Evolutionary conservation across 2,329 filamentous ascomycete genomes (phyloP).

Genomic region (Ophiocordyceps camponoti-rufipedis): DNA sequence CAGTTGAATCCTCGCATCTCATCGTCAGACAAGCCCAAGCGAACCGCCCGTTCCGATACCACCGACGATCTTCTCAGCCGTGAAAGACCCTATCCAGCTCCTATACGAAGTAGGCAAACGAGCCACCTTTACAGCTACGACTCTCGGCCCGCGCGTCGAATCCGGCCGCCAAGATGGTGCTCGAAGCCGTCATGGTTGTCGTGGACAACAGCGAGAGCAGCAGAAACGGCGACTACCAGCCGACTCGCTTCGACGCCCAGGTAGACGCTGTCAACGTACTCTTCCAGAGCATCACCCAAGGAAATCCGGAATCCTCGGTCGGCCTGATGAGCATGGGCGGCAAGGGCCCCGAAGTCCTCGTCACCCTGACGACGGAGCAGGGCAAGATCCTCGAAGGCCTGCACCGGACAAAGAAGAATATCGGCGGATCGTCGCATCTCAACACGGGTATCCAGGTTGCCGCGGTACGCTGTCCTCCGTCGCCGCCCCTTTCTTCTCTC

Average conservation of each 20-base stretch:
- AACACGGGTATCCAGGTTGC: slow-evolving; percentile 92
- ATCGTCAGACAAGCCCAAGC: no score
- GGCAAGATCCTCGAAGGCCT: slow-evolving; percentile 88
- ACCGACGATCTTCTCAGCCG: no score
- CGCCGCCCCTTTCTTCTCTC: no score
- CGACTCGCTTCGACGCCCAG: slow-evolving; percentile 91
- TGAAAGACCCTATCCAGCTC: no score
- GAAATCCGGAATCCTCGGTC: slow-evolving; percentile 91
- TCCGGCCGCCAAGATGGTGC: slow-evolving; percentile 51
- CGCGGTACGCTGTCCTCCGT: slow-evolving; percentile 39
- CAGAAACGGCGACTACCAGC: slow-evolving; percentile 84
- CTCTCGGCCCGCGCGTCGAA: background rate
- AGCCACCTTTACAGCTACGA: background rate
- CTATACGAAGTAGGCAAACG: no score
- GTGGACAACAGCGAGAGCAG: slow-evolving; percentile 99
- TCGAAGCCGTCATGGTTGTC: slow-evolving; percentile 99
- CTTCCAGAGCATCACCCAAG: slow-evolving; percentile 87
- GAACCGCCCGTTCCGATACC: no score
- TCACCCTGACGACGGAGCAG: slow-evolving; percentile 88
- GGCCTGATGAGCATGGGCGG: slow-evolving; percentile 98
- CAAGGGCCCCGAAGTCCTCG: slow-evolving; percentile 90
- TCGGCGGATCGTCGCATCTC: slow-evolving; percentile 73
- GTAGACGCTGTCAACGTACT: slow-evolving; percentile 87
- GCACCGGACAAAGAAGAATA: slow-evolving; percentile 79
- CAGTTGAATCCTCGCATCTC: no score